A percentile compares a stretch with the other conserved stretches of the same genome.
phyloP scores from a whole-genome alignment of 495 filamentous ascomycete species.

The Tuber aestivum region DNA sequence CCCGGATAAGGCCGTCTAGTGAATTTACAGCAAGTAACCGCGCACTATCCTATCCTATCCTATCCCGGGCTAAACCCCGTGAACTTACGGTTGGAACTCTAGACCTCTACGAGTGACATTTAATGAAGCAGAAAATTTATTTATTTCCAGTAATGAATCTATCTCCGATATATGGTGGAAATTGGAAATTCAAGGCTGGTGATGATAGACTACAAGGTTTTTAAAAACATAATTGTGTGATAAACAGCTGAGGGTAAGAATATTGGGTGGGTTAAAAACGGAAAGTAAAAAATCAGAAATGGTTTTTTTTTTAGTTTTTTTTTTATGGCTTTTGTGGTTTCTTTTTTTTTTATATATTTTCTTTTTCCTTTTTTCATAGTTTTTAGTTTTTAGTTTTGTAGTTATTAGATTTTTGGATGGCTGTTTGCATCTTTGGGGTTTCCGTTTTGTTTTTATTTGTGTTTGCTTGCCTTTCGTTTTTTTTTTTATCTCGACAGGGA shows the following conservation, averaged over 20 bases:
- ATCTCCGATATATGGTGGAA: not conserved
- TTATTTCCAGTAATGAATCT: not conserved
- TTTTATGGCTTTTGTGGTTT: not conserved
- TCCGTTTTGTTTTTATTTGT: not conserved
- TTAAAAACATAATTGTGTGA: not conserved
- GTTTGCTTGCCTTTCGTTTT: too few species aligned
- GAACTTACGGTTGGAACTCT: too few species aligned
- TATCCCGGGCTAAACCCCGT: too few species aligned
- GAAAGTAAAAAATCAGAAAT: not conserved
- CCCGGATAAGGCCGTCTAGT: too few species aligned
- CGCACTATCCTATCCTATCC: too few species aligned
- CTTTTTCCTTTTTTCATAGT: not conserved
- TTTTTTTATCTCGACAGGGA: not conserved
- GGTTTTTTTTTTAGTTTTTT: not conserved
- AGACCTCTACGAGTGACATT: not conserved
- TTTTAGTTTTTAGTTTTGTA: not conserved
- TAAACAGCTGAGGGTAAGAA: not conserved
- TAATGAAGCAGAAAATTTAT: not conserved
- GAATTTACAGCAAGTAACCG: too few species aligned
- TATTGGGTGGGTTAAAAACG: not conserved
- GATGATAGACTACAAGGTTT: not conserved
- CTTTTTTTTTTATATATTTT: not conserved
- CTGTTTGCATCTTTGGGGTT: too few species aligned
- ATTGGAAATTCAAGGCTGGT: not conserved
- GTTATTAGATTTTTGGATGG: not conserved